Base-by-base conservation (phyloP, 768 basidiomycete species). In the Mrakia gelida region DNA sequence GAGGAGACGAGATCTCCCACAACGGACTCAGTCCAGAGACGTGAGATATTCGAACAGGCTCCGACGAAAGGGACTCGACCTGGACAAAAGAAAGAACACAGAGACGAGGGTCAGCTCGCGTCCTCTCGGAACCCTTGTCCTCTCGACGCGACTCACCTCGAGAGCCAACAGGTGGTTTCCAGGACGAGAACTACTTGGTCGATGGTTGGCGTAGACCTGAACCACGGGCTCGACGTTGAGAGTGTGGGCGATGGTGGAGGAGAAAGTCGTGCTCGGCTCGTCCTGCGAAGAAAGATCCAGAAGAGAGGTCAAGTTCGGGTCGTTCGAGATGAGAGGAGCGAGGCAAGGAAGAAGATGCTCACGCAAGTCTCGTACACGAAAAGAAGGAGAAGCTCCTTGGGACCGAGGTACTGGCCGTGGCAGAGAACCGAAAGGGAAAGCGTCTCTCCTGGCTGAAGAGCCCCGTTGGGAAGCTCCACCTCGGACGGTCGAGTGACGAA, bases 1-100 rank as follows among this genome's bases (percentile, higher is more conserved):
- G 80, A n/a, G 88, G 74, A 10, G 87, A 81, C 2, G 83, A 82
- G 79, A 88, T 90, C 61, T 83, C 83, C 94, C 94, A 95, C 8
- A 86, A 85, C 0, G 92, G 89, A 80, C 93, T 93, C 71, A 93
- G 80, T 38, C 88, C 87, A 5, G 87, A 88, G 10, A 94, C 81
- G 80, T 92, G 90, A 5, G 86, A 86, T 26, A 95, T 80, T 23
- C 83, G 81, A 45, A 92, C 81, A 23, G 70, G 56, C 3, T 61
- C 59, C 4, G 54, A 43, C 7, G 76, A 76, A 38, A 71, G 28
- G 7, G 68, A 62, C 16, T 68, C 54, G 76, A 72, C 32, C 76
- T 76, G 54, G 13, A 13, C 32, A 21, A 34, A 30, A 32, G 23
- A 18, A n/a, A 59, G 23, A 45, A 30, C 38, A 38, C 5, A 23